Conservation (phyloP, 2,329 filamentous ascomycete species). For the Pochonia chlamydosporia region DNA sequence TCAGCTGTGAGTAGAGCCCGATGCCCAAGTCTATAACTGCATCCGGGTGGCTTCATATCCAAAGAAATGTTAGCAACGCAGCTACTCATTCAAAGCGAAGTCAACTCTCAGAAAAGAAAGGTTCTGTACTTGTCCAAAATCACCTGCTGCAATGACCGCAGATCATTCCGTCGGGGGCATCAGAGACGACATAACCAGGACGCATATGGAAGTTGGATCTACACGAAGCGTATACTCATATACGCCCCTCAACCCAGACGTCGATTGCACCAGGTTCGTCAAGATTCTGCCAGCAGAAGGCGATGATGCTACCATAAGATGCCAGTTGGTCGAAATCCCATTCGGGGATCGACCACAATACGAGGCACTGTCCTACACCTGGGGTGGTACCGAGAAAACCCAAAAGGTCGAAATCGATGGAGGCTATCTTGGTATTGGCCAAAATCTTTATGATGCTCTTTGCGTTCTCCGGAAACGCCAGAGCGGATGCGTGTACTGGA, state of each 20-base stretch:
- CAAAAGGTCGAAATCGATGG: not conserved
- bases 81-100: too few relatives aligned
- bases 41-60: too few relatives aligned
- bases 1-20: too few relatives aligned
- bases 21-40: too few relatives aligned
- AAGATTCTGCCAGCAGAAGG: not conserved
- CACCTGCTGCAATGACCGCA: too few relatives aligned
- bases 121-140: too few relatives aligned
- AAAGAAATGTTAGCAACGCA: too few relatives aligned
- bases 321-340: not conserved
- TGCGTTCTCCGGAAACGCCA: not conserved
- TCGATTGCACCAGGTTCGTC: not conserved
- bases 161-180: too few relatives aligned
- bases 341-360: not conserved
- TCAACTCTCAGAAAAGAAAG: too few relatives aligned
- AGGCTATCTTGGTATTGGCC: not conserved
- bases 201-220: too few relatives aligned
- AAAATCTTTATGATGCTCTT: not conserved
- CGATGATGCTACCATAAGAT: not conserved
- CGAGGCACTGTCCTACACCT: not conserved
- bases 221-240: not conserved
- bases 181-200: too few relatives aligned
- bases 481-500: slow-evolving; percentile 9
- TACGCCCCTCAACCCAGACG: not conserved
- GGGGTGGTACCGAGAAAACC: not conserved